A percentile compares a stretch with the other conserved stretches of the same genome.
Conservation (phyloP, 2,329 filamentous ascomycete genomes). For the Ascochyta viciae-villosae region DNA sequence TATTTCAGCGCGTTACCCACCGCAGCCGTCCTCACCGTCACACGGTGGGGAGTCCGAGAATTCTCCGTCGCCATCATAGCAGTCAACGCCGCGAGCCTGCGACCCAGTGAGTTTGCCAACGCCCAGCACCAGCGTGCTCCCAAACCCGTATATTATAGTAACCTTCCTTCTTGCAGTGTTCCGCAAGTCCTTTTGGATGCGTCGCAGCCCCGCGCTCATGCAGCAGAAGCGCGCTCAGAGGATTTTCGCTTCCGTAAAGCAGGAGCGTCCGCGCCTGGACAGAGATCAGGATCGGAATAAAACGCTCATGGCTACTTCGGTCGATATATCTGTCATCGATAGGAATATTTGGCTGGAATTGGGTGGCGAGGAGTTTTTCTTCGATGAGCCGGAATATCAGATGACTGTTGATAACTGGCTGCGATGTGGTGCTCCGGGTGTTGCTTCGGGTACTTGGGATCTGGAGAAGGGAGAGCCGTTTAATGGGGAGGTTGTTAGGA, state of each 20-base stretch:
- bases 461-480: background rate
- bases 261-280: background rate
- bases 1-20: slow-evolving; percentile 19
- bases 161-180: slow-evolving; percentile 4
- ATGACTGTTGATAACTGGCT: background rate
- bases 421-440: background rate
- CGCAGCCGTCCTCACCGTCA: slow-evolving; percentile 19
- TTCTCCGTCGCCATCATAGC: slow-evolving; percentile 21
- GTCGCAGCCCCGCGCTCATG: background rate
- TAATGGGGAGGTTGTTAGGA: background rate
- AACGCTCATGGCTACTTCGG: slow-evolving; percentile 10
- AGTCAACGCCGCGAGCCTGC: slow-evolving; percentile 19
- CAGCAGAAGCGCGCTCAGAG: slow-evolving; percentile 3
- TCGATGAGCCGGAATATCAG: slow-evolving; percentile 14
- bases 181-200: slow-evolving; percentile 6
- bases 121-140: background rate
- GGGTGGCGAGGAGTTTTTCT: background rate
- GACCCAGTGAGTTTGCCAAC: slow-evolving; percentile 11
- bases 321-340: slow-evolving; percentile 2
- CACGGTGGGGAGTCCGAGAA: slow-evolving; percentile 23
- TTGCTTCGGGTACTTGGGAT: background rate
- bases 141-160: background rate
- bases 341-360: slow-evolving; percentile 1
- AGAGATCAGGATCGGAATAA: background rate
- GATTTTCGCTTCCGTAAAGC: background rate